phyloP scores from a whole-genome alignment of 768 basidiomycete species.

The Russula sp. region DNA sequence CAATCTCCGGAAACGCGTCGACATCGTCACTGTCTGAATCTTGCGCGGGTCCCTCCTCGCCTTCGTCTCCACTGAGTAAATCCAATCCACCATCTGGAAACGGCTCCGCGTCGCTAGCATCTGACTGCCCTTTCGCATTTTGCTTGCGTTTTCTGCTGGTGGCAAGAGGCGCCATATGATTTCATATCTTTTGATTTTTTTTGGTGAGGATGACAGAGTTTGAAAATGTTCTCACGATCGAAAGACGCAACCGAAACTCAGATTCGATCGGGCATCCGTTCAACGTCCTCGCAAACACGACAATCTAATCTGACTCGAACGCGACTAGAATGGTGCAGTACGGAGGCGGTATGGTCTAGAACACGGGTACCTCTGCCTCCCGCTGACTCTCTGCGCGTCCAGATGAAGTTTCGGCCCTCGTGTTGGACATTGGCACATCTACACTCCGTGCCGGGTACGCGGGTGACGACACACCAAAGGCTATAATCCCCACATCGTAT shows the following conservation, averaged over 20 bases:
- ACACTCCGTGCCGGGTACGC: conserved; percentile 94
- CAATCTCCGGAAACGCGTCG: conserved; percentile 62
- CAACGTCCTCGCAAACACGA: background rate
- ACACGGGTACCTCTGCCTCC: background rate
- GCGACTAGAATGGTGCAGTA: conserved; percentile 69
- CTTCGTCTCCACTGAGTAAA: conserved; percentile 72
- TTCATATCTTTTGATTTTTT: background rate
- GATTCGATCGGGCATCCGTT: conserved; percentile 29
- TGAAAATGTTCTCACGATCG: conserved; percentile 18
- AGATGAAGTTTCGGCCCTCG: conserved; percentile 98
- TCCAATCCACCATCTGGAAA: conserved; percentile 49
- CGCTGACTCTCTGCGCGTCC: conserved; percentile 1
- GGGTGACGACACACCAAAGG: conserved; percentile 93
- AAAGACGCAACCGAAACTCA: conserved; percentile 9
- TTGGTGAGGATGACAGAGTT: background rate
- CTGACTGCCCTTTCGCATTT: conserved; percentile 36
- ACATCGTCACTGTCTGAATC: conserved; percentile 52
- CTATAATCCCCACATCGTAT: conserved; percentile 84
- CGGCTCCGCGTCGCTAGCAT: conserved; percentile 27
- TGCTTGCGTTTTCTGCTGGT: conserved; percentile 56
- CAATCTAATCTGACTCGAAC: background rate
- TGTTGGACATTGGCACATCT: conserved; percentile 89
- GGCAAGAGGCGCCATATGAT: conserved; percentile 33
- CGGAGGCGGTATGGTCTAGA: conserved; percentile 61
- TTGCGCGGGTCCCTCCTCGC: conserved; percentile 31